phyloP scores from a whole-genome alignment of 1,284 basidiomycete genomes.

The Microbotryomycetes sp. region DNA sequence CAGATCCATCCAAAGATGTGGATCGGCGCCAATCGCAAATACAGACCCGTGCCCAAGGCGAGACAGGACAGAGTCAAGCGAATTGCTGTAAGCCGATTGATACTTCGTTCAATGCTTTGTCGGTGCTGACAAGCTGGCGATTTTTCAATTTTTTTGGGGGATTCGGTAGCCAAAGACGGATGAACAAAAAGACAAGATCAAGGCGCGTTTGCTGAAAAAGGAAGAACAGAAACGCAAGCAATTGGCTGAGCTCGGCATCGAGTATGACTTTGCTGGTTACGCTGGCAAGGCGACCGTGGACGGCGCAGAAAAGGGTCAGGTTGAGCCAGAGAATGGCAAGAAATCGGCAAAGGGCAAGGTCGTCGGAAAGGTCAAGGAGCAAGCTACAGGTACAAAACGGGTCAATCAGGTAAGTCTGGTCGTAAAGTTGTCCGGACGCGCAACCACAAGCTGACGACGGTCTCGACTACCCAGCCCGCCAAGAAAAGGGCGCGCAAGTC shows the following conservation, averaged over 20 bases:
- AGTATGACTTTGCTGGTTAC: conserved; percentile 71
- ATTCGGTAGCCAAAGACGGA: conserved; percentile 59
- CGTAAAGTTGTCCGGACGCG: too few species aligned
- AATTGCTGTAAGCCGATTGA: conserved; percentile 58
- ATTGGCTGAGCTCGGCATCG: conserved; percentile 72
- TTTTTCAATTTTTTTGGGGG: not conserved
- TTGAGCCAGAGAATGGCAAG: conserved; percentile 2
- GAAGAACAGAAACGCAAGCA: conserved; percentile 71
- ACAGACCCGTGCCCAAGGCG: conserved; percentile 59
- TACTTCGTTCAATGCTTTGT: not conserved
- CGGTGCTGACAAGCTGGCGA: not conserved
- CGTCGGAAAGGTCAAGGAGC: conserved; percentile 16
- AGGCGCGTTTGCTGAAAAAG: conserved; percentile 64
- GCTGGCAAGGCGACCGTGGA: conserved; percentile 17
- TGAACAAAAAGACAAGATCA: conserved; percentile 60
- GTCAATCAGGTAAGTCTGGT: conserved; percentile 8
- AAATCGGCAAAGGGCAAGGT: conserved; percentile 10
- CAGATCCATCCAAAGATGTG: conserved; percentile 88
- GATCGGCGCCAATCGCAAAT: conserved; percentile 94
- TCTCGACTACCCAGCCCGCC: conserved; percentile 9
- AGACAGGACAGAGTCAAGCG: conserved; percentile 65
- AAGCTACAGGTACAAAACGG: conserved; percentile 20
- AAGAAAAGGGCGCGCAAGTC: conserved; percentile 30
- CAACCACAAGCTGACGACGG: not conserved
- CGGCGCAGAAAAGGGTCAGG: conserved; percentile 7